phyloP scores from a whole-genome alignment of 441 rosid species.

The Rhodomyrtus psidioides region DNA sequence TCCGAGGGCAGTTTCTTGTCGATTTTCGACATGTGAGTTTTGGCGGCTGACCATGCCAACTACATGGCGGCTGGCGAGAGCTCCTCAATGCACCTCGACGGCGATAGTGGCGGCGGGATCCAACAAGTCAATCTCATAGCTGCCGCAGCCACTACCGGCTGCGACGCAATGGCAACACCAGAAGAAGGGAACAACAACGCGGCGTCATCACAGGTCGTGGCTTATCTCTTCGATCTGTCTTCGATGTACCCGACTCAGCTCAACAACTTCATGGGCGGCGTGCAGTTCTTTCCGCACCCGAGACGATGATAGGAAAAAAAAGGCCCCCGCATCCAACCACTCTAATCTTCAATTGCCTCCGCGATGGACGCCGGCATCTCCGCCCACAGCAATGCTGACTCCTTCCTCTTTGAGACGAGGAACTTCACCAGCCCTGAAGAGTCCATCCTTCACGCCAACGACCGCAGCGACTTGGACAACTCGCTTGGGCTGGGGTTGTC shows the following conservation, averaged over 20 bases:
- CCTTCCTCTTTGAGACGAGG: no score
- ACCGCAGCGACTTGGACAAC: no score
- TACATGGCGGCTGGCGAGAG: neutral
- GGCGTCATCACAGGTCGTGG: neutral
- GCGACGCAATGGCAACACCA: neutral
- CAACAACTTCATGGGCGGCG: conserved; percentile 5
- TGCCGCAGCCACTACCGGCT: neutral
- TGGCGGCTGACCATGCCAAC: neutral
- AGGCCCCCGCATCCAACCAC: neutral
- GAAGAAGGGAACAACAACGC: neutral
- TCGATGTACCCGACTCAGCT: neutral
- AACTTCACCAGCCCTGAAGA: no score
- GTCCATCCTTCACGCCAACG: no score
- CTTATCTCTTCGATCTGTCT: conserved; percentile 1
- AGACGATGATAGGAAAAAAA: neutral
- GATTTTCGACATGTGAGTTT: neutral
- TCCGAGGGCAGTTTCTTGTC: neutral
- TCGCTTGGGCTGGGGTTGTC: no score
- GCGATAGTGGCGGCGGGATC: neutral
- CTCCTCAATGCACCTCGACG: neutral
- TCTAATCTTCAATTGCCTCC: neutral
- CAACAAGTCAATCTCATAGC: conserved; percentile 2
- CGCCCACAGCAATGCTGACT: no score
- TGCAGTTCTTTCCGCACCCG: conserved; percentile 3
- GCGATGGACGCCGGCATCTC: no score